phyloP scores from a whole-genome alignment of 371 early-diverging fungal species.

The Batkoa obscura region DNA sequence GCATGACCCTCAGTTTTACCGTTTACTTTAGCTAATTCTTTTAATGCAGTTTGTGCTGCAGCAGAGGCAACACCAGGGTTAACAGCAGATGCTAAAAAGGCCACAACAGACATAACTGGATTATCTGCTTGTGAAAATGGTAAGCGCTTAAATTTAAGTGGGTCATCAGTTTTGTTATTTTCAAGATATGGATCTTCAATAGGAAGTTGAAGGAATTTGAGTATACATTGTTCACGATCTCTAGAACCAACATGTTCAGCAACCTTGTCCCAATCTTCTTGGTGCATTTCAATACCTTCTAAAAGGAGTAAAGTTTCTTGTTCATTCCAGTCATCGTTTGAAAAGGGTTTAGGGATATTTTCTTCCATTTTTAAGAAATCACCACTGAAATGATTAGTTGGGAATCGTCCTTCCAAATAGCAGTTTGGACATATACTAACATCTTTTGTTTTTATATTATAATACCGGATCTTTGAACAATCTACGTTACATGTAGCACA shows the following conservation, averaged over 20 bases:
- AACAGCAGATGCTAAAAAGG: constrained; percentile 84
- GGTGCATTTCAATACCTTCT: constrained; percentile 90
- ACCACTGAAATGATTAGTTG: constrained; percentile 55
- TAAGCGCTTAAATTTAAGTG: constrained; percentile 40
- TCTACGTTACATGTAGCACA: constrained; percentile 85
- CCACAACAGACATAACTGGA: constrained; percentile 88
- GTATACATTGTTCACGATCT: constrained; percentile 83
- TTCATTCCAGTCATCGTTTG: constrained; percentile 70
- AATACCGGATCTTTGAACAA: constrained; percentile 60
- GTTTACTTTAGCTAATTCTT: constrained; percentile 17
- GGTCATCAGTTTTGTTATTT: constrained; percentile 14
- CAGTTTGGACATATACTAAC: constrained; percentile 77
- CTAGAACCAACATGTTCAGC: constrained; percentile 86
- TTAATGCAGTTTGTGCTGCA: constrained; percentile 56
- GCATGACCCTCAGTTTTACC: neutral
- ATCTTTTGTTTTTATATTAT: constrained; percentile 55
- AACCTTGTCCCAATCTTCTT: constrained; percentile 93
- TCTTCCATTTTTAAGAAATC: constrained; percentile 68
- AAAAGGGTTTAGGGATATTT: constrained; percentile 21
- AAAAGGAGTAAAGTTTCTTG: constrained; percentile 85
- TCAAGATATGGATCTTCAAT: constrained; percentile 80
- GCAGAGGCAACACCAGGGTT: constrained; percentile 78
- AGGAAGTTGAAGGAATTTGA: constrained; percentile 87
- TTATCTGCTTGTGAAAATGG: constrained; percentile 84
- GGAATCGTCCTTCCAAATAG: constrained; percentile 87